Evolutionary conservation across 139 green algal species (phyloP).

Genomic region (Nannochloris sp.): DNA sequence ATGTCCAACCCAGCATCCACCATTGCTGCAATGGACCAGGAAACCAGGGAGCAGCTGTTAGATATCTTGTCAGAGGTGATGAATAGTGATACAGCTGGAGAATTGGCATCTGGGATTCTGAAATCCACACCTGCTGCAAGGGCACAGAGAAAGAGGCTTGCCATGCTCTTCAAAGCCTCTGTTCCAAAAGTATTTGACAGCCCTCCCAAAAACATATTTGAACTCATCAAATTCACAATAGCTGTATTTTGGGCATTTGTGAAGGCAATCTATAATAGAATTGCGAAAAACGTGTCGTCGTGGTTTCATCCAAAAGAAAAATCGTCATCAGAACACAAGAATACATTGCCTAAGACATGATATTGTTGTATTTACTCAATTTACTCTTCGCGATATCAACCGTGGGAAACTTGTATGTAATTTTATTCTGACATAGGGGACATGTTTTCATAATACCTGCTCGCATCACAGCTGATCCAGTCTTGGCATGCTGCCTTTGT

Average conservation of each 20-base stretch:
- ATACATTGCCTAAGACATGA: too few species aligned
- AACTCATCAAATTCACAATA: constrained; percentile 19
- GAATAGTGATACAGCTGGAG: background rate
- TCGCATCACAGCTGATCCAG: background rate
- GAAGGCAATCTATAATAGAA: background rate
- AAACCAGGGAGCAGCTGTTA: constrained; percentile 10
- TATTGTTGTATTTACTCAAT: too few species aligned
- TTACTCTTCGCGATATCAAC: background rate
- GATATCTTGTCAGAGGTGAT: constrained; percentile 7
- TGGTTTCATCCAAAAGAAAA: background rate
- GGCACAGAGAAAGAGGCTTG: constrained; percentile 22
- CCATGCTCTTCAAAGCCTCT: constrained; percentile 15
- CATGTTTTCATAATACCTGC: background rate
- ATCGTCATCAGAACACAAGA: too few species aligned
- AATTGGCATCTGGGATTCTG: background rate
- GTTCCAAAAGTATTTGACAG: constrained; percentile 15
- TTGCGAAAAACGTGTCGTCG: background rate
- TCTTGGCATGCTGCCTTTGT: too few species aligned
- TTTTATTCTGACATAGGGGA: background rate
- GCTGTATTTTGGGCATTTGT: constrained; percentile 4
- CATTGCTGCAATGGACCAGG: constrained; percentile 11
- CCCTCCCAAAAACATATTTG: constrained; percentile 9
- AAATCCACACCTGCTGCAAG: constrained; percentile 11
- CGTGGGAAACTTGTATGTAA: background rate
- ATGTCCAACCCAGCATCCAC: constrained; percentile 23